Conservation (phyloP, 257 asterid species). For the Perilla frutescens region DNA sequence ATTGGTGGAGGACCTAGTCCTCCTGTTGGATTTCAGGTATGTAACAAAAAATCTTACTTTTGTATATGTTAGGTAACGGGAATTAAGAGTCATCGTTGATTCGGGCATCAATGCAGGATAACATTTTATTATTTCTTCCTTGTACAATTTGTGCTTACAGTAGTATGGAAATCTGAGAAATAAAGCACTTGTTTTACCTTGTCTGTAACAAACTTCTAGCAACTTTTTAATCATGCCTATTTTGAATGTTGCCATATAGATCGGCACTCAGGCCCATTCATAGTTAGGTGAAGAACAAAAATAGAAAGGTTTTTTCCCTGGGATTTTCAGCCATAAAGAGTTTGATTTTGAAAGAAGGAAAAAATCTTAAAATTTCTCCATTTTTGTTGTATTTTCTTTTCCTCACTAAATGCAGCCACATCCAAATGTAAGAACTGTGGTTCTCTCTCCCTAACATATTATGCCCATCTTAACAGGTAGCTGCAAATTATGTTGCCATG, state of each 20-base stretch:
- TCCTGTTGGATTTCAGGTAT: constrained; percentile 96
- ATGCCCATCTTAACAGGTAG: constrained; percentile 63
- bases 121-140: not conserved
- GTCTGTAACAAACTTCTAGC: not conserved
- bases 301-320: not conserved
- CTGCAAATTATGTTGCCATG: constrained; percentile 97
- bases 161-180: not conserved
- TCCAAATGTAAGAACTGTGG: constrained; percentile 2
- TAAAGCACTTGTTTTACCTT: not conserved
- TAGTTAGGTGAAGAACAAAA: not conserved
- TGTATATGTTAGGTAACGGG: not conserved
- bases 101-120: not conserved
- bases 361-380: not conserved
- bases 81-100: not conserved
- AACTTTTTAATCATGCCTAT: not conserved
- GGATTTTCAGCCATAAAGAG: not conserved
- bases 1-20: constrained; percentile 94
- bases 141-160: not conserved
- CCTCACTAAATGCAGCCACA: constrained; percentile 15
- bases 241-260: not conserved
- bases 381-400: not conserved
- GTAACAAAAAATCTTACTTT: not conserved
- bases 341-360: not conserved
- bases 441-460: constrained; percentile 26
- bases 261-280: not conserved